Percentiles rank a stretch among this genome's conserved stretches.
Evolutionary conservation across 495 filamentous ascomycete genomes (phyloP).

Genomic region (Jackrogersella minutella): DNA sequence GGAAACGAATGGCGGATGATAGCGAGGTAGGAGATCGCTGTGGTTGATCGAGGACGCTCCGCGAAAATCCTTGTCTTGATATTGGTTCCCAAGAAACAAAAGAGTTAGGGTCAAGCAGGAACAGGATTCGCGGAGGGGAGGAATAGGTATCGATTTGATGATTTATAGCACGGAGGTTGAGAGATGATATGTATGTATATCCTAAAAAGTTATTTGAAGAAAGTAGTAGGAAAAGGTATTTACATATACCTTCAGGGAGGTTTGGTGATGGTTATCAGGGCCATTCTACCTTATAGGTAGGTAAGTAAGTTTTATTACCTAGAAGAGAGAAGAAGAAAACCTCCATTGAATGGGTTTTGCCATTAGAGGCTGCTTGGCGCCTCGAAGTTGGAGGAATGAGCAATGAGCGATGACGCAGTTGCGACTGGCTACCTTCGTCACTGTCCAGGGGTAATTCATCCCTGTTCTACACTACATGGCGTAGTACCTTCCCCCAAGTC

Average conservation of each 20-base stretch:
- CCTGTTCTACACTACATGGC: conserved; percentile 13
- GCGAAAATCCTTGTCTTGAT: conserved; percentile 21
- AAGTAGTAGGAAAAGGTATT: conserved; percentile 25
- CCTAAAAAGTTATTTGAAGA: conserved; percentile 19
- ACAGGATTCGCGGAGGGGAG: conserved; percentile 14
- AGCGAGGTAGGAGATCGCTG: conserved; percentile 15
- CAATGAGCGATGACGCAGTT: conserved; percentile 41
- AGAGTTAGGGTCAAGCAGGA: conserved; percentile 15
- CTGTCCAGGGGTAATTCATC: conserved; percentile 17
- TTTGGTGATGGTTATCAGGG: conserved; percentile 5
- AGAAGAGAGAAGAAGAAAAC: no score
- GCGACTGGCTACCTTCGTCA: conserved; percentile 16
- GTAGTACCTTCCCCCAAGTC: not conserved
- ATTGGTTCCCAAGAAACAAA: conserved; percentile 6
- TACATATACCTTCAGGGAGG: conserved; percentile 23
- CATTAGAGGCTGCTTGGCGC: conserved; percentile 15
- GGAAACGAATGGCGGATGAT: conserved; percentile 7
- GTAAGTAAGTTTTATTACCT: not conserved
- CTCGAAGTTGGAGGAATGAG: conserved; percentile 22
- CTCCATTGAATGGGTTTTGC: no score
- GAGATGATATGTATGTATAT: conserved; percentile 15
- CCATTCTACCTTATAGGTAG: conserved; percentile 2
- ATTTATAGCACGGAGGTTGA: conserved; percentile 1
- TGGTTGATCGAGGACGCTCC: conserved; percentile 1
- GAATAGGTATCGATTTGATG: conserved; percentile 10